Base-by-base conservation (phyloP, 805 yeast genomes). In the Martiniozyma abietophila region DNA sequence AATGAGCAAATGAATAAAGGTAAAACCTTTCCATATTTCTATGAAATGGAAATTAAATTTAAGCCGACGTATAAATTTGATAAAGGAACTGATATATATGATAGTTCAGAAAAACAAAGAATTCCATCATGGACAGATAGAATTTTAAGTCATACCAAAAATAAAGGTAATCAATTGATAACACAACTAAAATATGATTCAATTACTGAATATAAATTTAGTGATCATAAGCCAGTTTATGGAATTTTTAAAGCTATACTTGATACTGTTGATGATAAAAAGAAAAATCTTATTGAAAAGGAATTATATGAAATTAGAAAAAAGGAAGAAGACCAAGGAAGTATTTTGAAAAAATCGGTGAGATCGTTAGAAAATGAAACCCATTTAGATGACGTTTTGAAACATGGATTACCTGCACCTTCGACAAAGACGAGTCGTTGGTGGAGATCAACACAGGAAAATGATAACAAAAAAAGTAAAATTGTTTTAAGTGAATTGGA, bases 111-210 rank as follows among this genome's bases (percentile, higher is more conserved):
- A 49, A 92, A 92, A 56, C 78, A 76, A 56, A 71, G 99, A 42
- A 76, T 83, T 9, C 99, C 98, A 1, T 94, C 98, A 0, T 92
- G 98, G 98, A 88, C 97, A 3, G 99, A 92, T 59, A 62, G 98
- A 38, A 76, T 89, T 21, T 56, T 88, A 31, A 77, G 75, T 48
- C 47, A 63, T 36, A 58, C 68, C 4, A 62, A 80, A 18, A 76
- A 81, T 11, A 67, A 69, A 23, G 59, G 61, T n/a, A 62, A 71
- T 8, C 63, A 36, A 18, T 19, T 69, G 8, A 53, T 88, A 37
- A 64, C 60, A 29, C 89, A 81, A 41, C 42, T 67, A 1, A 57
- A 61, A 6, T 92, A 89, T 53, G 67, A 73, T 10, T 64, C 79
- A 32, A 72, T 67, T 8, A 71, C 65, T 15, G 63, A 67, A 17